Percentiles rank a stretch among this genome's conserved stretches.
phyloP scores from a whole-genome alignment of 179 eudicot genomes.

The Amaranthus tricolor region DNA sequence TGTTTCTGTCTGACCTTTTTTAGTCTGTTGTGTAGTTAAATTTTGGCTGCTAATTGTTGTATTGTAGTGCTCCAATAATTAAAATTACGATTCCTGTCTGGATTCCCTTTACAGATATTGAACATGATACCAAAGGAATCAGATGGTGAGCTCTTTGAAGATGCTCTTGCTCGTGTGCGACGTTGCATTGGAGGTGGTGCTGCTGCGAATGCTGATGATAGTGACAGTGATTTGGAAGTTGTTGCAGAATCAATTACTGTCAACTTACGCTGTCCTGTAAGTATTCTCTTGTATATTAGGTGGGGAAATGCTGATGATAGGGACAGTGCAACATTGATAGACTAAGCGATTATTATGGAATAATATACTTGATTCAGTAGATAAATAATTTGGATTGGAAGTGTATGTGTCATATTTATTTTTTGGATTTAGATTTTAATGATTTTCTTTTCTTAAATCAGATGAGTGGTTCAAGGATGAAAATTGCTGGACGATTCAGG shows the following conservation, averaged over 20 bases:
- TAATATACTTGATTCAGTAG: too few relatives aligned
- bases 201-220: conserved; percentile 72
- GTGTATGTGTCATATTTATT: background rate
- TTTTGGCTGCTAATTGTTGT: background rate
- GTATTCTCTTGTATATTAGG: conserved; percentile 22
- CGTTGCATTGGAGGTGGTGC: conserved; percentile 92
- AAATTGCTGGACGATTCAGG: conserved; percentile 84
- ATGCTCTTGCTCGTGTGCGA: conserved; percentile 86
- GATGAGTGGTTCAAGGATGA: conserved; percentile 99
- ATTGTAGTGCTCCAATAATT: background rate
- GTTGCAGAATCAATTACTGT: conserved; percentile 88
- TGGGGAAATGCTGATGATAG: background rate
- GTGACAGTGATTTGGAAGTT: conserved; percentile 96
- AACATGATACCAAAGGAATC: conserved; percentile 78
- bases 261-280: conserved; percentile 91
- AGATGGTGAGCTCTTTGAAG: conserved; percentile 87
- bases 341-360: background rate
- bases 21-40: background rate
- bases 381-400: background rate
- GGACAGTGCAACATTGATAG: background rate
- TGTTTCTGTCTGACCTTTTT: too few relatives aligned
- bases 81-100: too few relatives aligned
- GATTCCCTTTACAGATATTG: conserved; percentile 46
- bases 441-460: conserved; percentile 25
- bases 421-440: background rate